phyloP scores from a whole-genome alignment of 2,329 filamentous ascomycete species.

The Fusarium brevicatenulatum region DNA sequence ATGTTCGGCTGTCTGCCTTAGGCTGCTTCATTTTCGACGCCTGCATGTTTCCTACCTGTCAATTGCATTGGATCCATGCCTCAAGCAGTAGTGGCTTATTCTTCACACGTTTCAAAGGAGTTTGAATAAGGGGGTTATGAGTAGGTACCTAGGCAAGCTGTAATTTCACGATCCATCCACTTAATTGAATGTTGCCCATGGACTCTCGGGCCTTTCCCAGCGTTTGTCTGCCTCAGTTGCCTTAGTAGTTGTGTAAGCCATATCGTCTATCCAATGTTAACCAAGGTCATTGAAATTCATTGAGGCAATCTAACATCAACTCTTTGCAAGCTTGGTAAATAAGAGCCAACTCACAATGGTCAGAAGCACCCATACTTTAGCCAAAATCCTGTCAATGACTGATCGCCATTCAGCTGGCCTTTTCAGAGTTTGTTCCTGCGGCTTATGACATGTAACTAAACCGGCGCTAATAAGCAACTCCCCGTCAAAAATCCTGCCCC shows the following conservation, averaged over 20 bases:
- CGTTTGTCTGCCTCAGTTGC: background rate
- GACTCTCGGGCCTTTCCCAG: background rate
- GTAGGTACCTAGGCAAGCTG: background rate
- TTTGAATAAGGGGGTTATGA: background rate
- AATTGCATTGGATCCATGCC: background rate
- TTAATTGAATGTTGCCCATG: background rate
- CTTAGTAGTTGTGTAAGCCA: background rate
- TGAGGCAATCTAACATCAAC: background rate
- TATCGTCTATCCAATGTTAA: background rate
- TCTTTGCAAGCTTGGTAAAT: background rate
- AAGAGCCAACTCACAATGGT: background rate
- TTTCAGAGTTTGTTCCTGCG: slow-evolving; percentile 20
- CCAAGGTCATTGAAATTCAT: too few species aligned
- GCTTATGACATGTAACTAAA: slow-evolving; percentile 6
- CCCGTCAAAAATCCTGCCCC: slow-evolving; percentile 20
- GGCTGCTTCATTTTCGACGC: background rate
- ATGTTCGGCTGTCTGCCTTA: slow-evolving; percentile 17
- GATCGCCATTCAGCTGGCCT: slow-evolving; percentile 6
- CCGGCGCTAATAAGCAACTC: slow-evolving; percentile 33
- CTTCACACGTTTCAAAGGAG: background rate
- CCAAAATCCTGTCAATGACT: background rate
- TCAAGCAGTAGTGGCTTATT: background rate
- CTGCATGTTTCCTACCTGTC: background rate
- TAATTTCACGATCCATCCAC: background rate
- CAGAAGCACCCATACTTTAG: background rate